Base-by-base conservation (phyloP, 1,284 basidiomycete species). In the Athelia psychrophila region DNA sequence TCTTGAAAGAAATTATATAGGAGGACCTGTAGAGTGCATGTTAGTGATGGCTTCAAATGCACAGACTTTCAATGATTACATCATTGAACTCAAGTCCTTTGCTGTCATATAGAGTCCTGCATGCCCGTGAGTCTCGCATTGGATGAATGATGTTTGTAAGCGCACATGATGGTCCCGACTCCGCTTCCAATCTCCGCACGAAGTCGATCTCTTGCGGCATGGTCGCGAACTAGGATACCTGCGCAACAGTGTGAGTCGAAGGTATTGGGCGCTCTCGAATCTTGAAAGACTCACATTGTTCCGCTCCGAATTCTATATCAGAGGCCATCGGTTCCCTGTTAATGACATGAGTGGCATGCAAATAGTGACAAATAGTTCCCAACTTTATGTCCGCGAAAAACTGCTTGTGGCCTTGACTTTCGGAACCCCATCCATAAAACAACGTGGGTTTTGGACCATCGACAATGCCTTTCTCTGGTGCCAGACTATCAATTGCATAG, bases 71-170 rank as follows among this genome's bases (percentile, higher is more conserved):
- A 6, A 32, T 6, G 60, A 75, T 51, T 54, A 85, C 84, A 52
- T 88, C 86, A 56, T 88, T 77, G 60, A 88, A 88, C 60, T 88
- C 87, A 0, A 88, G 68, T 1, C 88, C 87, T 63, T 90, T 90
- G 72, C 80, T 83, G 48, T 90, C 84, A 54, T 86, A 86, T 0
- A 88, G 63, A 0, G 87, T 89, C 71, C 86, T 88, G 49, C 6
- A n/a, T 38, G 1, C 23, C 24, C 4, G 40, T 30, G 33, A 49
- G 15, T 13, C 4, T 23, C 27, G 49, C 24, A 51, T 13, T 8
- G 9, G n/a, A 47, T 49, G 23, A 36, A 49, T 3, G 56, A 18
- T 5, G 36, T 4, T 25, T 35, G 40, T 30, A n/a, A 6, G 57
- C 79, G 54, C 54, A 86, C 86, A 88, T 70, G 40, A 88, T 79